Conservation (phyloP, 306 rosid genomes). For the Prunus persica region Prunus_persica_NCBIv2 NC_034016.1:1658001-1658500, state of each 20-base stretch:
- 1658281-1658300: neutral
- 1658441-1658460: too few species aligned
- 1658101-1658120: neutral
- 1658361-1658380: too few species aligned
- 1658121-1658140: neutral
- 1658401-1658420: too few species aligned
- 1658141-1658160: neutral
- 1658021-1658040: neutral
- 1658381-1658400: too few species aligned
- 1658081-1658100: neutral
- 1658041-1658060: neutral
- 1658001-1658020: constrained; percentile 4
- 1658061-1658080: neutral
- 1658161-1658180: neutral
- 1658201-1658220: neutral
- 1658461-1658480: too few species aligned
- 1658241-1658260: neutral
- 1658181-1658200: neutral
- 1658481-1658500: too few species aligned
- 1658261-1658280: neutral
- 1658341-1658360: too few species aligned
- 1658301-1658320: too few species aligned
- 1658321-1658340: too few species aligned
- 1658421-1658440: too few species aligned
- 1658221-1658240: neutral